Percentiles rank a stretch among this genome's conserved stretches.
These are phyloP conservation scores for Shiraia sp. DNA, from an alignment of 2,329 filamentous ascomycete genomes.

Conservation along the genomic window DNA sequence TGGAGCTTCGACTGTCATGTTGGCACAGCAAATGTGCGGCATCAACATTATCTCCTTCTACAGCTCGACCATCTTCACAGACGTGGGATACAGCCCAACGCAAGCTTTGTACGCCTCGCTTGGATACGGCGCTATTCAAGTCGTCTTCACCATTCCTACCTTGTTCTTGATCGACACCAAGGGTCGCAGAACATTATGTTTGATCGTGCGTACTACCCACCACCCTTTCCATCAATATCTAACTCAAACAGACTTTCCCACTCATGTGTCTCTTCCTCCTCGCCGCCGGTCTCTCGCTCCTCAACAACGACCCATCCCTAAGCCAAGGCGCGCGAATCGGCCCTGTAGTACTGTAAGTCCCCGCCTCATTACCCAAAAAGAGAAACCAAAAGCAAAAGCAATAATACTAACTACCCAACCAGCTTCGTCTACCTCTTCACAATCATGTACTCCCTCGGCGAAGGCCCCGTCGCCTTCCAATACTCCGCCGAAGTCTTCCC, in stretches of 20 bases:
- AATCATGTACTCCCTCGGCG: constrained; percentile 42
- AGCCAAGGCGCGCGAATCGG: constrained; percentile 32
- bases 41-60: constrained; percentile 81
- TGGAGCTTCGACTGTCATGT: constrained; percentile 46
- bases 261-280: constrained; percentile 43
- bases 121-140: constrained; percentile 42
- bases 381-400: too few species aligned
- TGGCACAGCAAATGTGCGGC: constrained; percentile 47
- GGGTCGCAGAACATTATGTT: constrained; percentile 37
- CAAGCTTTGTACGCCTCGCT: constrained; percentile 43
- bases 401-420: too few species aligned
- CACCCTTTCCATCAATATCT: too few species aligned
- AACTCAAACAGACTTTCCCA: too few species aligned
- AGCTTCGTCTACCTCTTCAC: constrained; percentile 43
- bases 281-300: constrained; percentile 40
- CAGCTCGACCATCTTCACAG: constrained; percentile 74
- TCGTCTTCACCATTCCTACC: constrained; percentile 43
- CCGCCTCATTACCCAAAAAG: too few species aligned
- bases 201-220: too few species aligned
- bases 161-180: constrained; percentile 46
- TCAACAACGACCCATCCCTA: constrained; percentile 23
- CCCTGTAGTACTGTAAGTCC: constrained; percentile 41
- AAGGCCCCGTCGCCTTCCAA: constrained; percentile 56
- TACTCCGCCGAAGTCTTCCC: constrained; percentile 46
- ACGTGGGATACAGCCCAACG: constrained; percentile 29